Conservation (phyloP, 176 grass and related monocot genomes). For the Poa pratensis region DNA sequence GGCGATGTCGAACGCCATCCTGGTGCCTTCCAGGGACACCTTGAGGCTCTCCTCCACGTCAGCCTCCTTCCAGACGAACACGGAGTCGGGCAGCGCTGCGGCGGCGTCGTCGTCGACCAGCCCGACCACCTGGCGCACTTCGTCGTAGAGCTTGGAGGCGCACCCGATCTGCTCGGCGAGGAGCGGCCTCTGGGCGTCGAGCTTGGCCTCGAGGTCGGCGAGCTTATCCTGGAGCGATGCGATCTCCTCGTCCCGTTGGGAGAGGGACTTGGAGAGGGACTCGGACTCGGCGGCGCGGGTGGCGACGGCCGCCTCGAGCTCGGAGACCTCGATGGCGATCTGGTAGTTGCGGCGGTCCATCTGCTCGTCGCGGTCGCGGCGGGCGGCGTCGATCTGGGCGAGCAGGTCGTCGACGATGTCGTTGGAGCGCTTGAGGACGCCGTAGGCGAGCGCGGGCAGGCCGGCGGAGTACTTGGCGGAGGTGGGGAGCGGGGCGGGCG, state of each 20-base stretch:
- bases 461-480: slow-evolving; percentile 78
- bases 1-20: slow-evolving; percentile 60
- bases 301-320: slow-evolving; percentile 69
- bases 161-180: slow-evolving; percentile 77
- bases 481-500: slow-evolving; percentile 67
- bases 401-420: slow-evolving; percentile 92
- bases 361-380: slow-evolving; percentile 66
- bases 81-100: slow-evolving; percentile 51
- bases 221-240: slow-evolving; percentile 43
- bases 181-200: slow-evolving; percentile 75
- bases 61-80: slow-evolving; percentile 78
- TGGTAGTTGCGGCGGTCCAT: slow-evolving; percentile 92
- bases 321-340: slow-evolving; percentile 97
- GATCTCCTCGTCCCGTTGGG: slow-evolving; percentile 63
- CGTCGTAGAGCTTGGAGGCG: slow-evolving; percentile 66
- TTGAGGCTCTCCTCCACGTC: slow-evolving; percentile 83
- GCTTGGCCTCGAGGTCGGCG: slow-evolving; percentile 55
- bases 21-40: slow-evolving; percentile 69
- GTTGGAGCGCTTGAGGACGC: slow-evolving; percentile 91
- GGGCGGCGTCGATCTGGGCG: slow-evolving; percentile 66
- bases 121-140: slow-evolving; percentile 65
- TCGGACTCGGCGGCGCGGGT: slow-evolving; percentile 56
- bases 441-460: slow-evolving; percentile 79
- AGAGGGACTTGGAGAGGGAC: slow-evolving; percentile 54
- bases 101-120: slow-evolving; percentile 47